Evolutionary conservation across 805 yeast species (phyloP).

Genomic region (Torulaspora indica): DNA sequence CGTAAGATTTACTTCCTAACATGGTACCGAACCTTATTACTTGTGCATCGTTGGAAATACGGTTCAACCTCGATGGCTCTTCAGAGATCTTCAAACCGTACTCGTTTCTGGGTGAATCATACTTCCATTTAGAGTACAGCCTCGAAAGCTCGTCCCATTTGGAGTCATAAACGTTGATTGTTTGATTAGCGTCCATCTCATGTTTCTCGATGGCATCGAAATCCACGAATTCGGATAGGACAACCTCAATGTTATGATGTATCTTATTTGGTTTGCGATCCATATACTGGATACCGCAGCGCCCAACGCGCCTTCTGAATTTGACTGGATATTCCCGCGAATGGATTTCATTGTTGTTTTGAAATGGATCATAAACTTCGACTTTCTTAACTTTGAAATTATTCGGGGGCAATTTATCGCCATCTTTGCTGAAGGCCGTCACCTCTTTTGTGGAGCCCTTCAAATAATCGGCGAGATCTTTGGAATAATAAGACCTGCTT

Average conservation of each 20-base stretch:
- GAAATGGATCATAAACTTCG: constrained; percentile 39
- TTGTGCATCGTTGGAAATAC: constrained; percentile 81
- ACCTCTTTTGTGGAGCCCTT: constrained; percentile 29
- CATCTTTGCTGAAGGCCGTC: constrained; percentile 26
- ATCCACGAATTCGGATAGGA: constrained; percentile 41
- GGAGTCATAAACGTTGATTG: constrained; percentile 44
- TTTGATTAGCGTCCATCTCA: constrained; percentile 21
- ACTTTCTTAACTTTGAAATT: constrained; percentile 29
- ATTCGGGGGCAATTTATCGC: constrained; percentile 29
- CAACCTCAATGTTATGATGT: constrained; percentile 34
- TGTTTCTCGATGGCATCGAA: constrained; percentile 35
- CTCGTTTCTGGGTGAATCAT: constrained; percentile 52
- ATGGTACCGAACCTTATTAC: constrained; percentile 87
- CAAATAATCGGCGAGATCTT: constrained; percentile 30
- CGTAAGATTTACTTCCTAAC: constrained; percentile 83
- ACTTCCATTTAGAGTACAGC: constrained; percentile 60
- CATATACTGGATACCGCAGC: constrained; percentile 63
- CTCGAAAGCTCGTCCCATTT: constrained; percentile 44
- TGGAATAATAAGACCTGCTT: constrained; percentile 50
- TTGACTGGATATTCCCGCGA: constrained; percentile 47
- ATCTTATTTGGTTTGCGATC: constrained; percentile 61
- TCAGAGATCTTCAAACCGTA: constrained; percentile 51
- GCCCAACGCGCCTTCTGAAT: constrained; percentile 69
- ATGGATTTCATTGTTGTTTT: constrained; percentile 30
- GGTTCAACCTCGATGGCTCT: constrained; percentile 80